Percentiles rank a stretch among this genome's conserved stretches.
Conservation (phyloP, 108 stramenopile genomes). For the Pseudonitzschia multistriata region DNA sequence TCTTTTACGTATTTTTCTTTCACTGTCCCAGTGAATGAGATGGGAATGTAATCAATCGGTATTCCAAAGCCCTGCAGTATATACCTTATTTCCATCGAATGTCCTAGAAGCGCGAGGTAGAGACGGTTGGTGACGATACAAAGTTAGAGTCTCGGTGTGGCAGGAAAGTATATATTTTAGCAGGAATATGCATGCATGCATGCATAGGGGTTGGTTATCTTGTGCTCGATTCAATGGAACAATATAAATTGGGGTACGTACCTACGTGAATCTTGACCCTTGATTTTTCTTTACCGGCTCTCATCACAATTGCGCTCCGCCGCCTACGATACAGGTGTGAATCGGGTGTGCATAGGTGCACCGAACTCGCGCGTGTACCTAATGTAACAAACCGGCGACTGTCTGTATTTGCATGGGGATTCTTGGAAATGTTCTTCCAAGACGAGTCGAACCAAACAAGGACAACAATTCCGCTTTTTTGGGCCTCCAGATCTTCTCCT, state of each 20-base stretch:
- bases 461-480: slow-evolving; percentile 11
- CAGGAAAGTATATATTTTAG: no score
- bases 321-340: not conserved
- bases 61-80: slow-evolving; percentile 25
- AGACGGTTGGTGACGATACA: not conserved
- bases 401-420: no score
- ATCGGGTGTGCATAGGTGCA: slow-evolving; percentile 5
- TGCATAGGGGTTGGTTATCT: no score
- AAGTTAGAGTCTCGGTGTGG: no score
- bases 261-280: not conserved
- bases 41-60: slow-evolving; percentile 19
- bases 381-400: no score
- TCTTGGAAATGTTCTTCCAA: not conserved
- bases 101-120: not conserved
- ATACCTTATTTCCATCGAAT: slow-evolving; percentile 14
- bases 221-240: not conserved
- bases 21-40: slow-evolving; percentile 10
- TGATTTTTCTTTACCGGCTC: not conserved
- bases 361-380: not conserved
- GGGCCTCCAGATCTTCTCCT: slow-evolving; percentile 16
- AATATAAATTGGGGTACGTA: not conserved
- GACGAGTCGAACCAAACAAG: not conserved
- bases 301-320: not conserved
- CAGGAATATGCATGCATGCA: no score
- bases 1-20: slow-evolving; percentile 20